Evolutionary conservation across 2,329 filamentous ascomycete species (phyloP), one percentile per base, ranked within the genome.

Genomic region (Colletotrichum abscissum): DNA sequence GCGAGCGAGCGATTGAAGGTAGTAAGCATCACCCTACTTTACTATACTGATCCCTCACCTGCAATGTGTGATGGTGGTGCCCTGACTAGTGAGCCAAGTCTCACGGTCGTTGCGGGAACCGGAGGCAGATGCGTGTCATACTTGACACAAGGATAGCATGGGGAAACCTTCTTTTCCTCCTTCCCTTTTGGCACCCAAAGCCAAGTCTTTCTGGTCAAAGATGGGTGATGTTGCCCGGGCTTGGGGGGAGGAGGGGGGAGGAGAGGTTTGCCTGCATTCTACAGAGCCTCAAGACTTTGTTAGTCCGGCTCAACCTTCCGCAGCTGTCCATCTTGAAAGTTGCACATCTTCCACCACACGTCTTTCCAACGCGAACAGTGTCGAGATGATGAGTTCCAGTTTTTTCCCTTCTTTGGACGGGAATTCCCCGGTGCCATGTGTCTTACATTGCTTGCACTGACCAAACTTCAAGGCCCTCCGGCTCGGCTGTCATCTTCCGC

Each of bases 71-170:
- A 42, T 42, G 38, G 38, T 19, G 19, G 19, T 24, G 26, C 35
- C 38, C 24, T 63, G 46, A 35, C 62, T 63, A 54, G 62, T 28
- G n/a, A 16, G 38, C 46, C 46, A 28, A 33, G 46, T 63, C 62
- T 54, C 62, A 35, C 46, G 11, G 38, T 55, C 46, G 16, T 49
- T 49, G 46, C 62, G 46, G 46, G 42, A 19, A 38, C 62, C 14
- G 46, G 5, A 54, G n/a, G 7, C 46, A 55, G 28, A 63, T 63
- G 46, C n/a, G 46, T 63, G 62, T 63, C 62, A 63, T 26, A 55
- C 28, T n/a, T 54, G 46, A 35, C 12, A 54, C 46, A 63, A 6
- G 46, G 46, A n/a, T 55, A 22, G 62, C 11, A 22, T 19, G 30
- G 14, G 42, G 33, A 22, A 55, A 14, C 52, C n/a, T 55, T 30